Base-by-base conservation (phyloP, 1,284 basidiomycete genomes). In the Salmacisia buchloeana region DNA sequence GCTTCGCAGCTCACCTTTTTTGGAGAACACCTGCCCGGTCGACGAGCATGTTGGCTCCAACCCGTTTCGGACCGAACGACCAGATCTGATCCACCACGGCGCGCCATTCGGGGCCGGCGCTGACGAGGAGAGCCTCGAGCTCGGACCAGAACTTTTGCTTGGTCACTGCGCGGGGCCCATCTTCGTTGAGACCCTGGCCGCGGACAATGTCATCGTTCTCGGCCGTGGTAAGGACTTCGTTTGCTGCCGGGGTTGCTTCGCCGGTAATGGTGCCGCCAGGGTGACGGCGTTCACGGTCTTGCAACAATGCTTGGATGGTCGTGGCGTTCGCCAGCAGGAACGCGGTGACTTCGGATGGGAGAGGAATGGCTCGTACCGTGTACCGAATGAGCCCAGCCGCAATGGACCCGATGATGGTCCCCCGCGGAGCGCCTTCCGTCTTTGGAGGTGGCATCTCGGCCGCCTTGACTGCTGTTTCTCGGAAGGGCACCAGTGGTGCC, bases 401-500 rank as follows among this genome's bases (percentile, higher is more conserved):
- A 49, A 89, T 87, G 0, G 84, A 81, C 1, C 89, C 88, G 52
- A 86, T 83, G 29, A 94, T 85, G 0, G 91, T 92, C 15, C 94
- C 94, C 29, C 94, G 85, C 9, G 85, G 82, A 0, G 87, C 86
- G 71, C 86, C 87, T 9, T 81, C 78, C 1, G 86, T 89, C 80
- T 92, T 97, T 0, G 89, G 87, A 4, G 90, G 87, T 1, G 87
- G 85, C 92, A 97, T 96, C 72, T 97, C 92, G 34, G 65, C 63
- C 7, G 66, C 76, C 3, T 69, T 65, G 34, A 97, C 85, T 0
- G 92, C 91, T 0, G 94, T 97, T 81, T 98, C 96, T 54, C 96
- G 85, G 83, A 97, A 99, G 1, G 96, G 94, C 3, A 99, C 96
- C 60, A 98, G 94, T 0, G 94, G 94, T 71, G 93, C 88, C 1